Evolutionary conservation across 768 basidiomycete species (phyloP).

Genomic region (Amyloporia xantha): DNA sequence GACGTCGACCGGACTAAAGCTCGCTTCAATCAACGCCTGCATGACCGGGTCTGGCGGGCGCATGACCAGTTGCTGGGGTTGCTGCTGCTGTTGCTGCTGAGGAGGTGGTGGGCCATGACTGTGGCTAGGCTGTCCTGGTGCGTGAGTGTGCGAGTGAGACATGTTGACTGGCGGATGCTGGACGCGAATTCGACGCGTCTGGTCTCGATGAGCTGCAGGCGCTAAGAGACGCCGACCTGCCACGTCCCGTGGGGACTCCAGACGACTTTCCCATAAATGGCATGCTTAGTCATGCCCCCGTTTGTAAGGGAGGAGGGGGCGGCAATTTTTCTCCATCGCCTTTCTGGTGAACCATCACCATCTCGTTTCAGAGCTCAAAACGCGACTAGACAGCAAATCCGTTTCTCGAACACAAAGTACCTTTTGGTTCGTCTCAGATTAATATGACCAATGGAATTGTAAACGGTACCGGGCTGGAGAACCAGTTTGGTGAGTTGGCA

Average conservation of each 20-base stretch:
- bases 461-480: slow-evolving; percentile 73
- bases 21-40: slow-evolving; percentile 72
- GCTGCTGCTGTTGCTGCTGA: slow-evolving; percentile 36
- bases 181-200: background rate
- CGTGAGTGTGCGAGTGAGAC: slow-evolving; percentile 63
- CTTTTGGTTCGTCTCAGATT: slow-evolving; percentile 28
- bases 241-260: slow-evolving; percentile 11
- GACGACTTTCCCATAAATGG: background rate
- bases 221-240: slow-evolving; percentile 7
- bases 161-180: slow-evolving; percentile 31
- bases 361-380: slow-evolving; percentile 21
- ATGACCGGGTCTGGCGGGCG: slow-evolving; percentile 60
- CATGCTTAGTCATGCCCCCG: slow-evolving; percentile 10
- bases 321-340: slow-evolving; percentile 23
- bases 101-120: slow-evolving; percentile 34
- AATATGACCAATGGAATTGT: slow-evolving; percentile 92
- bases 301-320: slow-evolving; percentile 19
- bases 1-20: slow-evolving; percentile 54
- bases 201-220: background rate
- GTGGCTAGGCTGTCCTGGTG: slow-evolving; percentile 46
- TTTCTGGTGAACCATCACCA: slow-evolving; percentile 30
- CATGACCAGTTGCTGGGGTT: slow-evolving; percentile 53
- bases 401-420: slow-evolving; percentile 15
- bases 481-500: slow-evolving; percentile 56
- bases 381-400: slow-evolving; percentile 28